A percentile compares a stretch with the other conserved stretches of the same genome.
These are phyloP conservation scores for Pisolithus marmoratus DNA, from an alignment of 768 basidiomycete genomes.

Conservation along the genomic window DNA sequence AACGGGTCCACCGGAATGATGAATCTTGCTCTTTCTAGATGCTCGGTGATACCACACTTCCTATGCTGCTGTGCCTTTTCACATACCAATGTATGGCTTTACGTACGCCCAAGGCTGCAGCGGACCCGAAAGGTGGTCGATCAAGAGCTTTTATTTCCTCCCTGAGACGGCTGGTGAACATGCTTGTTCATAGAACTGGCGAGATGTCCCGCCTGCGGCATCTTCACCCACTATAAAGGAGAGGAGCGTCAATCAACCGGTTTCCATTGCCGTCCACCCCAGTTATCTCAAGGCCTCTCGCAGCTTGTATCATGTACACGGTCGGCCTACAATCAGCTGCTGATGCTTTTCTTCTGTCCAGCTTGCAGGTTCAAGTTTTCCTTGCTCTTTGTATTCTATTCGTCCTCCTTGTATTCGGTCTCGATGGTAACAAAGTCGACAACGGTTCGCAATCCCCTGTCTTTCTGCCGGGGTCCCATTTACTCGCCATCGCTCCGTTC, in stretches of 20 bases:
- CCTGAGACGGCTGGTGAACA: background rate
- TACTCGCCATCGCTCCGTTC: slow-evolving; percentile 60
- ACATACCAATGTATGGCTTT: background rate
- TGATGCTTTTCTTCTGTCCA: slow-evolving; percentile 31
- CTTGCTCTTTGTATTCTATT: slow-evolving; percentile 29
- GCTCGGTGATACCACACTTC: background rate
- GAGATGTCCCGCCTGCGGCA: background rate
- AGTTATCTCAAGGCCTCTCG: slow-evolving; percentile 21
- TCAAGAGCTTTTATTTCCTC: background rate
- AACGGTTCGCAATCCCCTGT: slow-evolving; percentile 36
- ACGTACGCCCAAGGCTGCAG: slow-evolving; percentile 3
- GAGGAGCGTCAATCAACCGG: slow-evolving; percentile 13
- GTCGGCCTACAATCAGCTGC: slow-evolving; percentile 37
- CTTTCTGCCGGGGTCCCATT: slow-evolving; percentile 51
- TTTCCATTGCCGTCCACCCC: slow-evolving; percentile 18
- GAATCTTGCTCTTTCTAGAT: background rate
- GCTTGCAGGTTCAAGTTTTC: slow-evolving; percentile 28
- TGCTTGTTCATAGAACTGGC: background rate
- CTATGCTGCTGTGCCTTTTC: background rate
- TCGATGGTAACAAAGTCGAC: slow-evolving; percentile 42
- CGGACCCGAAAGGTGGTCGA: slow-evolving; percentile 25
- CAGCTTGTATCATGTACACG: slow-evolving; percentile 33
- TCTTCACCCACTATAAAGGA: slow-evolving; percentile 17
- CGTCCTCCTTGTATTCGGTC: slow-evolving; percentile 35
- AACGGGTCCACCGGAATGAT: background rate